Evolutionary conservation across 257 asterid species (phyloP), one percentile per base, ranked within the genome.

Genomic region (Petunia axillaris): DNA sequence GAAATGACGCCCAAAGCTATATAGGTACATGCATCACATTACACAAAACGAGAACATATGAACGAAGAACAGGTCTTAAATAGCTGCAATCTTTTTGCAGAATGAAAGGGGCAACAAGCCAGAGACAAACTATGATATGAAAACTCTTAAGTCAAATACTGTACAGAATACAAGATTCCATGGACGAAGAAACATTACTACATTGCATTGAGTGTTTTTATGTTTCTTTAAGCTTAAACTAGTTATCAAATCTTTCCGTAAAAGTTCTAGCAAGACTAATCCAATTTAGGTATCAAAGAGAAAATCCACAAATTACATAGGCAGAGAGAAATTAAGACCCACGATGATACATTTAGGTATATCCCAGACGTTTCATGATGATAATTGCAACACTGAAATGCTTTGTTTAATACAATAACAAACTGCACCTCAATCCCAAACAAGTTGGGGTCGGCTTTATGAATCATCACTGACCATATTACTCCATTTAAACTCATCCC

Each of bases 201-300:
- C 44, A 25, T 9, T 44, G 4, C 41, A 70, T 4, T 9, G 25
- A 46, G 25, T 4, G 10, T 40, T 46, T 71, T 71, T 2, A 0
- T 71, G 35, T 48, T 43, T 39, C 39, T 68, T 68, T 44, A 71
- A 71, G 58, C 44, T 25, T 0, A 6, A 71, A 36, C 59, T 71
- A 48, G 44, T 35, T 71, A 35, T 43, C 41, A 44, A 68, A 44
- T 52, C 2, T 44, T 4, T 7, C 2, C 15, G 4, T 8, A 43
- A 67, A 67, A 67, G 15, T 67, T 43, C 55, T 67, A 14, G 38
- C 54, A 66, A 67, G 55, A 67, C 55, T 8, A 67, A 67, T 43
- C 39, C 55, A 36, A 36, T 64, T 4, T 37, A 64, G 36, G 25
- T 25, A 25, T 25, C 25, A 25, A 25, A 25, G 25, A 25, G 25